These are phyloP conservation scores for Solanum gracilifrons DNA, from an alignment of 257 asterid species.

Conservation along the genomic window DNA sequence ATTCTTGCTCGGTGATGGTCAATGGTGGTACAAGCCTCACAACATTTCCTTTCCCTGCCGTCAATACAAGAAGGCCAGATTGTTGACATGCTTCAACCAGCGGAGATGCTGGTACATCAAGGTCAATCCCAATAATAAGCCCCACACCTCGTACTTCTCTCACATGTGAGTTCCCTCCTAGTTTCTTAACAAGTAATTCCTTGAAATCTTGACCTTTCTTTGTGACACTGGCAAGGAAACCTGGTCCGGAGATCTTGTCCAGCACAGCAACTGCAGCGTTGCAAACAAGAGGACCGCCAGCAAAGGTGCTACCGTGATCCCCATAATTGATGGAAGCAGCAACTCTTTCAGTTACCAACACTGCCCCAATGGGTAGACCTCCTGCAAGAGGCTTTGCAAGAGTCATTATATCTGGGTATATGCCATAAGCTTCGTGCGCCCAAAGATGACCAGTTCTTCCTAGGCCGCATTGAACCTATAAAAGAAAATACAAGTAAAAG, in stretches of 20 bases:
- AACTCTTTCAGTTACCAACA: constrained; percentile 43
- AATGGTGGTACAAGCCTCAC: constrained; percentile 86
- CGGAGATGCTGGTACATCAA: constrained; percentile 61
- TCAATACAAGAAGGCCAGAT: constrained; percentile 71
- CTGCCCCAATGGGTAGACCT: constrained; percentile 94
- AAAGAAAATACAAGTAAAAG: background rate
- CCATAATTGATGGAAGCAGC: constrained; percentile 63
- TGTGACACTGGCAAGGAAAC: constrained; percentile 47
- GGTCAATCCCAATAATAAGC: constrained; percentile 76
- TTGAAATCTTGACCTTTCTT: constrained; percentile 64
- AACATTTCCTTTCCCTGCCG: constrained; percentile 91
- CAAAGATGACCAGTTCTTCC: constrained; percentile 88
- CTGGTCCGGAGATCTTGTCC: constrained; percentile 59
- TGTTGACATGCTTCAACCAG: constrained; percentile 69
- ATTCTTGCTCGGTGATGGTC: constrained; percentile 59
- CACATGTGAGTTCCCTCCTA: constrained; percentile 59
- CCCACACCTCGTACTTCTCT: constrained; percentile 75
- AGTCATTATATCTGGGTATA: constrained; percentile 88
- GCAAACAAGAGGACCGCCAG: constrained; percentile 89
- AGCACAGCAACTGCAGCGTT: constrained; percentile 63
- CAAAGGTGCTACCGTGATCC: constrained; percentile 99
- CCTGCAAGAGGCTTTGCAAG: constrained; percentile 99
- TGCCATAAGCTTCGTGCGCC: constrained; percentile 72
- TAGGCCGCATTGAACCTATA: constrained; percentile 88
- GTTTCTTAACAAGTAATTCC: constrained; percentile 29